Percentiles rank a stretch among this genome's conserved stretches.
Conservation (phyloP, 495 filamentous ascomycete genomes). For the Chaetomium tenue region DNA sequence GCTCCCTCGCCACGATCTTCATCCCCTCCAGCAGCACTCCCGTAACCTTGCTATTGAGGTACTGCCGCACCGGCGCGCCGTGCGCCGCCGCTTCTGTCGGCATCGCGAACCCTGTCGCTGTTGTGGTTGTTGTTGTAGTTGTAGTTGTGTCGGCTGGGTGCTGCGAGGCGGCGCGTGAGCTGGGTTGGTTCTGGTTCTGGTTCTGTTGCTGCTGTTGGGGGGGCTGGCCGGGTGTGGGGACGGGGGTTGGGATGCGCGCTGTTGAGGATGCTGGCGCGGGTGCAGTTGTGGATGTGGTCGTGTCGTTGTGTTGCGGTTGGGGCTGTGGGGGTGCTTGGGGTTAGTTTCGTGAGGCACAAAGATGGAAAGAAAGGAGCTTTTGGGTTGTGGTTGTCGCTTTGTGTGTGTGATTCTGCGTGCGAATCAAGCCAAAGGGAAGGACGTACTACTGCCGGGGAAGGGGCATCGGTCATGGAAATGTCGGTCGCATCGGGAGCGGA, state of each 20-base stretch:
- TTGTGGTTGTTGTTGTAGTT: background rate
- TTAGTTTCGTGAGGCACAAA: background rate
- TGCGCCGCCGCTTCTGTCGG: constrained; percentile 59
- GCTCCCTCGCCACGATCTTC: constrained; percentile 79
- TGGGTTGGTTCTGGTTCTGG: constrained; percentile 38
- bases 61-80: constrained; percentile 82
- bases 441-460: constrained; percentile 27
- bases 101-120: constrained; percentile 41
- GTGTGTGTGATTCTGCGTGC: background rate
- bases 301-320: constrained; percentile 9
- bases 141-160: constrained; percentile 35
- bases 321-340: background rate
- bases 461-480: constrained; percentile 34
- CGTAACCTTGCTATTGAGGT: constrained; percentile 86
- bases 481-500: constrained; percentile 21
- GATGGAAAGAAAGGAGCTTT: background rate
- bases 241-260: constrained; percentile 16
- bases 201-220: constrained; percentile 24
- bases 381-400: background rate
- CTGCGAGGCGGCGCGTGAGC: constrained; percentile 52
- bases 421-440: background rate
- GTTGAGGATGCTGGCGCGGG: constrained; percentile 14
- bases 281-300: background rate
- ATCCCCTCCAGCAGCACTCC: constrained; percentile 84
- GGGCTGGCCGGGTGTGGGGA: constrained; percentile 5